Percentiles rank a stretch among this genome's conserved stretches.
phyloP scores from a whole-genome alignment of 2,329 filamentous ascomycete species.

The Fusarium sp. region DNA sequence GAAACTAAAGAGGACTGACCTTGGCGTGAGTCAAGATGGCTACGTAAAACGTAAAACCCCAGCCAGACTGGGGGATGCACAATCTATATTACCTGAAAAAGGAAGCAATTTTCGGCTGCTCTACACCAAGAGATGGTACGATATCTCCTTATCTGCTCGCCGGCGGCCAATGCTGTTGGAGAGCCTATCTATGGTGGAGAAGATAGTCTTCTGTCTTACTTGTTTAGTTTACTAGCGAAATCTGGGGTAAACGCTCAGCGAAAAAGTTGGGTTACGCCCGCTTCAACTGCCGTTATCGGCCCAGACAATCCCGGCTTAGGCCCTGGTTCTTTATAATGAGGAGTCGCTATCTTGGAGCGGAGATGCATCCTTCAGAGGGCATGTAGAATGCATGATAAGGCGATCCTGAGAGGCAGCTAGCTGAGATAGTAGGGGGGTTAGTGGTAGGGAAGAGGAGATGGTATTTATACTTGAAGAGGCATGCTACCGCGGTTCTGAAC shows the following conservation, averaged over 20 bases:
- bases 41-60: constrained; percentile 36
- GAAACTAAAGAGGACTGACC: neutral
- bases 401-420: neutral
- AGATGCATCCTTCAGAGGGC: neutral
- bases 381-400: constrained; percentile 7
- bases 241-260: constrained; percentile 21
- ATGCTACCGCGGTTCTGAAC: neutral
- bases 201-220: constrained; percentile 14
- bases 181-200: constrained; percentile 25
- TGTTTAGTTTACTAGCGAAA: constrained; percentile 13
- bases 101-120: neutral
- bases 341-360: constrained; percentile 18
- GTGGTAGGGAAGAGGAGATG: neutral
- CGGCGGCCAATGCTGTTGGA: constrained; percentile 17
- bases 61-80: neutral
- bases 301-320: neutral
- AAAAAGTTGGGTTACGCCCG: constrained; percentile 2
- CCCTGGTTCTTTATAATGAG: constrained; percentile 2
- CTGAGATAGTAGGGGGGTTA: neutral
- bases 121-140: neutral
- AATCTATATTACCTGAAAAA: neutral
- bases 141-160: constrained; percentile 23
- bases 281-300: constrained; percentile 29
- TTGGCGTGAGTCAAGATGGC: constrained; percentile 26
- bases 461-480: constrained; percentile 16